Base-by-base conservation (phyloP, 805 yeast genomes). In the Candida wancherniae region DNA sequence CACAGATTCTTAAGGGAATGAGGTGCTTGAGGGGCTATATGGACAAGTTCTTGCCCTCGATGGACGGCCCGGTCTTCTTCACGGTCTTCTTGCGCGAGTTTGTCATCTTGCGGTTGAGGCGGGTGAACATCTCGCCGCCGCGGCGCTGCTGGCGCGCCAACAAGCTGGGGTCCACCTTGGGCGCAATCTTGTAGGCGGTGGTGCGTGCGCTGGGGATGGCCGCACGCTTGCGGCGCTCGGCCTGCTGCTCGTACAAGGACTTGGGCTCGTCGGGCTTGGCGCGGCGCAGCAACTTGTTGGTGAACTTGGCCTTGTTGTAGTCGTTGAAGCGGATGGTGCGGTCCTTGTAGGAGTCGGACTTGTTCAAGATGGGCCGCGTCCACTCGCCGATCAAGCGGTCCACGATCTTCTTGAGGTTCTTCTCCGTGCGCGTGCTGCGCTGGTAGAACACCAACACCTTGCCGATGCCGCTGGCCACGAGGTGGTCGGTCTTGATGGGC, bases 361-460 rank as follows among this genome's bases (percentile, higher is more conserved):
- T 81, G 45, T 95, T 95, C 71, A 92, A 84, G 40, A 92, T 86
- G 26, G 98, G 98, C 61, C 98, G 76, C 6, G 97, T 90, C 99
- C 99, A 92, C 56, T 87, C 94, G 15, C 95, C 95, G 44, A 92
- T 82, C 39, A 92, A 66, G 53, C 78, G 78, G 52, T 92, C 97
- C 5, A 95, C 97, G 22, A 80, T 70, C 54, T 94, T 79, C 56
- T 90, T 87, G 53, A 92, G 73, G 25, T 73, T 67, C 19, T 86
- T 82, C 58, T 94, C 97, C 10, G 94, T 94, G 50, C 90, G 75
- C 52, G 82, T 83, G 19, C 92, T 79, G 51, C 87, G 75, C 52
- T 90, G 96, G 61, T 92, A 92, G 52, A 88, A 92, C n/a, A 90
- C 70, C 46, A 92, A 74, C 15, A 92, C 85, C 58, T 88, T 86